Evolutionary conservation across 176 grass and related monocot species (phyloP), one percentile per base, ranked within the genome.

Genomic region (Cenchrus purpureus): DNA sequence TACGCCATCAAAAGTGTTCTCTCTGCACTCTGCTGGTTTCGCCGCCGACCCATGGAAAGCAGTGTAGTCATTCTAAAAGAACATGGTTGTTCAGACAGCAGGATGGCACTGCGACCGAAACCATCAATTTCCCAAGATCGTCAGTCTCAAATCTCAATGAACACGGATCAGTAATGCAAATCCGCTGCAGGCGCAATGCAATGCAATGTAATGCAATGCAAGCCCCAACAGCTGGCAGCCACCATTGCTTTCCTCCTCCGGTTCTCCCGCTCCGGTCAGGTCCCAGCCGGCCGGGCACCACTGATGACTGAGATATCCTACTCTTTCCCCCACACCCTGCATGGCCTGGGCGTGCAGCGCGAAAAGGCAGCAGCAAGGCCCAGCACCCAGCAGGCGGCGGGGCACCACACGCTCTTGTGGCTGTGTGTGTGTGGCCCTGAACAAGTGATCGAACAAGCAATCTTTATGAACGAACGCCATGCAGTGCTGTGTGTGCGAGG

Each of bases 41-140:
- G 25, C 25, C 37, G 37, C 37, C 37, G 37, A 40, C 37, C 37
- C 37, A 91, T 91, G 61, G 79, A 91, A 91, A 87, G 85, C 22
- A 84, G 89, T 32, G 84, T 37, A 5, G 40, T 9, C 71, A 11
- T 59, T 84, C 19, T 22, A 22, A 79, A 83, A 72, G 74, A 79
- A 17, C 84, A 74, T 40, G 80, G 80, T 62, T 82, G 37, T 2
- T 40, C 37, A 52, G 85, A 71, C 78, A 87, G 48, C 74, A 60
- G 79, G 84, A 8, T 58, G 55, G 84, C 88, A 60, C 84, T n/a
- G 25, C 59, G 68, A 61, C 50, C 85, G 12, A 87, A 75, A 64
- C 79, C 55, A 71, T 65, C 70, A 73, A 70, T 57, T 31, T 15
- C 12, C 71, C 57, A 5, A 71, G 34, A 67, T 25, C 12, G 5